These are phyloP conservation scores for Penicillium bialowiezense DNA, from an alignment of 495 filamentous ascomycete genomes.

Conservation along the genomic window DNA sequence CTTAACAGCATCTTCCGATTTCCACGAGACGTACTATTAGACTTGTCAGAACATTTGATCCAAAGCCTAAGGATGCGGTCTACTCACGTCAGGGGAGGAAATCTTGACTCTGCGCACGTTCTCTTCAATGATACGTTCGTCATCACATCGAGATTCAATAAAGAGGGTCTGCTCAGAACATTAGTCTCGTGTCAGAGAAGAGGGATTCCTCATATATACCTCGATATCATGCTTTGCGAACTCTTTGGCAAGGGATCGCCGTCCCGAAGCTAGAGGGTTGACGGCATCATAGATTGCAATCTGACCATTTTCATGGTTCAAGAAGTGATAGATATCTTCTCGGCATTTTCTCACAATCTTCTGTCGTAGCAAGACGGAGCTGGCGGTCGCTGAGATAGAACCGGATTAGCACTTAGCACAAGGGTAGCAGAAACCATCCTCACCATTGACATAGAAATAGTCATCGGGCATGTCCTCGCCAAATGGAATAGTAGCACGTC, in stretches of 20 bases:
- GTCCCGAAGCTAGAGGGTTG: slow-evolving; percentile 83
- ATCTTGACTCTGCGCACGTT: slow-evolving; percentile 98
- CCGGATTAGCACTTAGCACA: slow-evolving; percentile 5
- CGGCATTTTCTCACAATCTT: slow-evolving; percentile 97
- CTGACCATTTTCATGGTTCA: slow-evolving; percentile 96
- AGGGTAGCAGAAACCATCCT: slow-evolving; percentile 6
- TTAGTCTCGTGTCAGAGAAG: not conserved
- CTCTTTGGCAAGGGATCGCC: slow-evolving; percentile 85
- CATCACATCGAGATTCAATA: slow-evolving; percentile 91
- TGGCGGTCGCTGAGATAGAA: slow-evolving; percentile 61
- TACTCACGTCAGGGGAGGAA: slow-evolving; percentile 84
- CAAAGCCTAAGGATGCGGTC: not conserved
- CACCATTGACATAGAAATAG: slow-evolving; percentile 93
- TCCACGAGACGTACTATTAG: slow-evolving; percentile 79
- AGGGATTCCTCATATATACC: slow-evolving; percentile 40
- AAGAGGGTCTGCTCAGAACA: slow-evolving; percentile 70
- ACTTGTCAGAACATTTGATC: slow-evolving; percentile 6
- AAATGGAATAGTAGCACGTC: slow-evolving; percentile 82
- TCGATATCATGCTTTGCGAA: slow-evolving; percentile 95
- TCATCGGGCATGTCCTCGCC: slow-evolving; percentile 90
- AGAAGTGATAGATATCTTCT: slow-evolving; percentile 93
- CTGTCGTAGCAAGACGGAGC: slow-evolving; percentile 83
- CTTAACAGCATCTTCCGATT: slow-evolving; percentile 83
- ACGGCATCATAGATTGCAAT: slow-evolving; percentile 99
- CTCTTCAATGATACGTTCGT: slow-evolving; percentile 91